phyloP scores from a whole-genome alignment of 2,329 filamentous ascomycete species.

The Cercospora sojina region DNA sequence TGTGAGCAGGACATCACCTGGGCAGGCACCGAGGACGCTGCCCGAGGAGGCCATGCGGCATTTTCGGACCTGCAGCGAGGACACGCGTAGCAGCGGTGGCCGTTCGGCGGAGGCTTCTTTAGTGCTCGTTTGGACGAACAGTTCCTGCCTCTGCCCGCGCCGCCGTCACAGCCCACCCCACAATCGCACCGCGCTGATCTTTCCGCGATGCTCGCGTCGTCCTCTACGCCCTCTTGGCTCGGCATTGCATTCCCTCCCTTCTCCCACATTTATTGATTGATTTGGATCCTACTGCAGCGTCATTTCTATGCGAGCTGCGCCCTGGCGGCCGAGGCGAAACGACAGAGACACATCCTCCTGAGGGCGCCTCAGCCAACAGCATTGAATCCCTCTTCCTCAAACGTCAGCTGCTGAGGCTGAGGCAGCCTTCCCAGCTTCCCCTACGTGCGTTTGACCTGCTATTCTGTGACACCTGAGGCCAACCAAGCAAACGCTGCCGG shows the following conservation, averaged over 20 bases:
- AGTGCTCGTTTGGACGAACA: slow-evolving; percentile 3
- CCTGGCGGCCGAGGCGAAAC: background rate
- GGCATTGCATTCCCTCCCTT: background rate
- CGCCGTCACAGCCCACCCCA: background rate
- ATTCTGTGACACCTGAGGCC: background rate
- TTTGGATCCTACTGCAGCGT: slow-evolving; percentile 1
- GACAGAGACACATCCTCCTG: slow-evolving; percentile 1
- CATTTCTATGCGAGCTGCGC: slow-evolving; percentile 5
- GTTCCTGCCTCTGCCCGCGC: slow-evolving; percentile 5
- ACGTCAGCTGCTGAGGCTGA: slow-evolving; percentile 7
- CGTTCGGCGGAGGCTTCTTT: background rate
- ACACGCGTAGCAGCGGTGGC: background rate
- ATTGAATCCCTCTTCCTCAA: background rate
- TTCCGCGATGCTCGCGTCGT: slow-evolving; percentile 1
- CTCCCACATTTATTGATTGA: background rate
- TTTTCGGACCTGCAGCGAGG: slow-evolving; percentile 1
- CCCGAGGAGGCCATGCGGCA: background rate
- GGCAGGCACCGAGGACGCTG: background rate
- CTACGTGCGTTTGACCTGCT: background rate
- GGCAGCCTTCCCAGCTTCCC: background rate
- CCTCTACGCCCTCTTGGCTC: background rate
- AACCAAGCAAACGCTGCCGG: background rate
- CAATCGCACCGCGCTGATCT: background rate
- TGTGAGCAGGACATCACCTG: background rate
- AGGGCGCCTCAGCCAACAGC: background rate